Base-by-base conservation (phyloP, 2,329 filamentous ascomycete genomes). In the Massarina eburnea region DNA sequence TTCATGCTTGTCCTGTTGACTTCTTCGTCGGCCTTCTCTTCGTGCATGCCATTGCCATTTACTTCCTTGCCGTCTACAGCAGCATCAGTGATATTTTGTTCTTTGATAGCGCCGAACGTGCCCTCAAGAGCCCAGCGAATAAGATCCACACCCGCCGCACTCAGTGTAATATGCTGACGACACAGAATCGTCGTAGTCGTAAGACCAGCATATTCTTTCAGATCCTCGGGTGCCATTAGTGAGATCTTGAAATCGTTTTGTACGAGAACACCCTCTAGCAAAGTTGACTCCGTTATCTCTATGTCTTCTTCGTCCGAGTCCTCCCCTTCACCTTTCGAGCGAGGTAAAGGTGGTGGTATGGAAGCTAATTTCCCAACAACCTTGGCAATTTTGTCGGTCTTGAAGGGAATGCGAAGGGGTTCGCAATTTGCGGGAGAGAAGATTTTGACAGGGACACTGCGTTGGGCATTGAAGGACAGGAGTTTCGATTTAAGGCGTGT, bases 231-330 rank as follows among this genome's bases (percentile, higher is more conserved):
- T 1, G 91, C 91, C 92, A 99, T 97, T 26, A 99, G 78, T 0
- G 89, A 95, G 65, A 99, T 83, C 70, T 97, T 96, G 71, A 99
- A 97, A 68, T 96, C 94, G 67, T 95, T 97, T 59, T 97, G 92
- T 7, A 99, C 91, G 14, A 99, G 79, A 0, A 99, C 94, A 21
- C 94, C 94, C 0, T 86, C 88, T 58, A 99, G 82, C 34, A 97
- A 77, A 44, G 81, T 76, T 1, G 72, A 57, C 21, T 60, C 46
- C 24, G 50, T 34, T 15, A 58, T 53, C n/a, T 52, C 43, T 52
- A 55, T 51, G 18, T 52, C 54, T 46, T 53, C 49, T 7, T 52
- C 53, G 29, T 66, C 61, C 22, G 51, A 57, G 32, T 65, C 55
- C 48, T 59, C 46, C 15, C 56, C 55, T 4, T 49, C 48, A 5